A percentile compares a stretch with the other conserved stretches of the same genome.
Conservation (phyloP, 352 stramenopile species). For the Globisporangium lucens region DNA sequence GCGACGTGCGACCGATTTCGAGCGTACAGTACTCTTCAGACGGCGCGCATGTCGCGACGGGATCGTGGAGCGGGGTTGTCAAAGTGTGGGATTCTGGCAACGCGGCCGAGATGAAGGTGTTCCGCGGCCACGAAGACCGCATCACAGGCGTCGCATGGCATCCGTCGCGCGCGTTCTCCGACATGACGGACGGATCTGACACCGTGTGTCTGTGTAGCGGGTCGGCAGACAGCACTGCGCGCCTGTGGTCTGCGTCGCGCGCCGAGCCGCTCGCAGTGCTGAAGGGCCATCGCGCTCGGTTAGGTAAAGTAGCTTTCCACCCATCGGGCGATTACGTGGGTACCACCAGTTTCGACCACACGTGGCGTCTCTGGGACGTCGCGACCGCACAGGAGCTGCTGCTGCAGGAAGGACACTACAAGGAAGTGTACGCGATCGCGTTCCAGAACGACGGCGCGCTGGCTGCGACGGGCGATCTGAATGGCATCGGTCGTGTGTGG, state of each 20-base stretch:
- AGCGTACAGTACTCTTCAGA: constrained; percentile 63
- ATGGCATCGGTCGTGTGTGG: constrained; percentile 93
- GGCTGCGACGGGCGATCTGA: constrained; percentile 92
- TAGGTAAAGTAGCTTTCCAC: constrained; percentile 93
- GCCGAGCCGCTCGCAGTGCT: constrained; percentile 59
- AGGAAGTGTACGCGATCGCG: constrained; percentile 93
- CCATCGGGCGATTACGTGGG: constrained; percentile 90
- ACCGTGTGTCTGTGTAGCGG: constrained; percentile 70
- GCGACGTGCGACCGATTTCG: constrained; percentile 90
- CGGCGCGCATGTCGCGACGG: constrained; percentile 76
- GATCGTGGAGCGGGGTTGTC: constrained; percentile 92
- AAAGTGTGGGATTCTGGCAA: constrained; percentile 92
- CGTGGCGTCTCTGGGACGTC: constrained; percentile 98
- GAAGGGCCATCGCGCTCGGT: constrained; percentile 62
- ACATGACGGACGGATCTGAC: constrained; percentile 60
- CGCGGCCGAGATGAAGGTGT: constrained; percentile 65
- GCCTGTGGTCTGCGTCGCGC: constrained; percentile 61
- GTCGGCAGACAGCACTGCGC: constrained; percentile 73
- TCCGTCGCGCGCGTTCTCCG: constrained; percentile 43
- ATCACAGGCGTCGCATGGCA: constrained; percentile 88
- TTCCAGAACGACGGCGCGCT: constrained; percentile 96
- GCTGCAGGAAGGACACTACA: constrained; percentile 96
- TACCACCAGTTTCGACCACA: constrained; percentile 96
- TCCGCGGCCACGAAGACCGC: constrained; percentile 85
- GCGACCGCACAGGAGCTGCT: constrained; percentile 90